Percentiles rank a stretch among this genome's conserved stretches.
Evolutionary conservation across 805 yeast species (phyloP).

Genomic region (Saccharomycopsis sp.): DNA sequence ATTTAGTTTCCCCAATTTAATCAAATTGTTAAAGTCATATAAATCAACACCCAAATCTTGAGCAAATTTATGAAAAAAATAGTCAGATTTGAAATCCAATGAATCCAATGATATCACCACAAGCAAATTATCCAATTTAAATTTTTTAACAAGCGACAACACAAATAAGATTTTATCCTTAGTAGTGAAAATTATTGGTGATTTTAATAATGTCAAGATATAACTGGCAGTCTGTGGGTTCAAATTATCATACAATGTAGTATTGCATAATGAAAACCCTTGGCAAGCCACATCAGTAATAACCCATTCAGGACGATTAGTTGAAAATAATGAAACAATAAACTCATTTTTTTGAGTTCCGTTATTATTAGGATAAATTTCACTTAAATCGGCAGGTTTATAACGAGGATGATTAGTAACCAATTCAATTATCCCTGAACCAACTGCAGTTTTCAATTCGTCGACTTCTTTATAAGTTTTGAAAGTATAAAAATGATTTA

Average conservation of each 20-base stretch:
- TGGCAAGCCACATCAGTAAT: constrained; percentile 51
- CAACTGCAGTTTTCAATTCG: constrained; percentile 30
- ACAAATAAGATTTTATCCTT: constrained; percentile 36
- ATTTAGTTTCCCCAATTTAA: constrained; percentile 29
- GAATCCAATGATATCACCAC: constrained; percentile 22
- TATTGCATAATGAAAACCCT: constrained; percentile 39
- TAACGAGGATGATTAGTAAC: constrained; percentile 24
- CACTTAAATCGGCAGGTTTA: constrained; percentile 12
- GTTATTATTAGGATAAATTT: constrained; percentile 22
- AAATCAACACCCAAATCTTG: constrained; percentile 28
- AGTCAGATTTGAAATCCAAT: constrained; percentile 5
- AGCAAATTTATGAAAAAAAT: constrained; percentile 7
- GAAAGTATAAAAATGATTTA: constrained; percentile 25
- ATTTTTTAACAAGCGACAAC: constrained; percentile 33
- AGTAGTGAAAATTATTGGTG: constrained; percentile 46
- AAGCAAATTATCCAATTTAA: constrained; percentile 22
- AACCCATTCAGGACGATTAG: constrained; percentile 52
- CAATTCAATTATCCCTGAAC: constrained; percentile 33
- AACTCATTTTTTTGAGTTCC: constrained; percentile 28
- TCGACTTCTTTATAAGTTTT: constrained; percentile 29
- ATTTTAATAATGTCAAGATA: constrained; percentile 43
- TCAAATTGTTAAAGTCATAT: constrained; percentile 27
- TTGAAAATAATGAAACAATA: constrained; percentile 40
- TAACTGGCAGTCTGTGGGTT: constrained; percentile 45
- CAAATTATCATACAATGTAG: constrained; percentile 38